phyloP scores from a whole-genome alignment of 2,329 filamentous ascomycete species.

The Fusarium napiforme region DNA sequence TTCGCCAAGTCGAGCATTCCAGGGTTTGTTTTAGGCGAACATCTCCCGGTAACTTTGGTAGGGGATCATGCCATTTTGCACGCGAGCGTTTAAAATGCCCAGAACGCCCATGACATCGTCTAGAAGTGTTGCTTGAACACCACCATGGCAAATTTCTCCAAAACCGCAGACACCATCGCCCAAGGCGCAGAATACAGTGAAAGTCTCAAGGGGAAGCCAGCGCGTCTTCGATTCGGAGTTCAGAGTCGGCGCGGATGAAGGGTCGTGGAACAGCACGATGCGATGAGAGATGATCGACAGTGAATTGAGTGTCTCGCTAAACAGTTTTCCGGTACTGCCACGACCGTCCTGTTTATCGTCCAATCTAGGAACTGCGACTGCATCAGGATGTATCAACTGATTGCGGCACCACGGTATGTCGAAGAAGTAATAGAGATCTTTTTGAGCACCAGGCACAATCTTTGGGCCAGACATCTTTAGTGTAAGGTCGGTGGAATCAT shows the following conservation, averaged over 20 bases:
- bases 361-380: fast-evolving
- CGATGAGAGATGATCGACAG: background rate
- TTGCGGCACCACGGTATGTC: background rate
- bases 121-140: background rate
- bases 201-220: background rate
- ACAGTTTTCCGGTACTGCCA: background rate
- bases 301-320: background rate
- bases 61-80: background rate
- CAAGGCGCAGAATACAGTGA: background rate
- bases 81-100: fast-evolving
- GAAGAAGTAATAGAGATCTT: background rate
- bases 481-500: too few relatives aligned
- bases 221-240: fast-evolving
- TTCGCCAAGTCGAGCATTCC: background rate
- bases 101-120: background rate
- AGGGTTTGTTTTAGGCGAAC: fast-evolving
- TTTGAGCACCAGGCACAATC: background rate
- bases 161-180: background rate
- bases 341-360: background rate
- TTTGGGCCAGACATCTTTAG: background rate
- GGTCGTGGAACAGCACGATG: background rate
- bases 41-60: fast-evolving
- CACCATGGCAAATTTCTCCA: background rate
- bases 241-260: background rate
- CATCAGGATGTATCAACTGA: background rate